phyloP scores from a whole-genome alignment of 2,329 filamentous ascomycete genomes.

The Aureobasidium sp. region DNA sequence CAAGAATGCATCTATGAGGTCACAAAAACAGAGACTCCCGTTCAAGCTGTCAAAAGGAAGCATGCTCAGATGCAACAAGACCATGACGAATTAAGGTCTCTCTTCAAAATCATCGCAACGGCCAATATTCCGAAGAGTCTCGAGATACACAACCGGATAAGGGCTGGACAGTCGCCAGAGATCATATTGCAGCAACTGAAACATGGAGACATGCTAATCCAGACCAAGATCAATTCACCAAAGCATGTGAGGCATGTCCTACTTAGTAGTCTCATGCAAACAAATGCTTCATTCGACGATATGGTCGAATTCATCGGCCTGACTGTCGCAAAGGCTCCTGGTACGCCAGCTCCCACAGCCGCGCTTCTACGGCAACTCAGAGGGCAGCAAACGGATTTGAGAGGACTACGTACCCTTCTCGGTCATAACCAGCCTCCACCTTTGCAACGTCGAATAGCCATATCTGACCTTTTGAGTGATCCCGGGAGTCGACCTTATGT shows the following conservation, averaged over 20 bases:
- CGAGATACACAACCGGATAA: conserved; percentile 11
- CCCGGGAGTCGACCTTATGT: background rate
- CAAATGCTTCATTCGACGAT: conserved; percentile 13
- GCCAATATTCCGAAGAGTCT: background rate
- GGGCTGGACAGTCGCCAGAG: conserved; percentile 9
- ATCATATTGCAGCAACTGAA: conserved; percentile 10
- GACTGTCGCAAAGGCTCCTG: background rate
- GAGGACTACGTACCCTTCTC: background rate
- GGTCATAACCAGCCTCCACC: background rate
- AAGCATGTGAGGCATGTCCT: conserved; percentile 4
- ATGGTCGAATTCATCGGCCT: conserved; percentile 7
- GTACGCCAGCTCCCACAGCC: background rate
- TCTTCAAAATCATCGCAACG: background rate
- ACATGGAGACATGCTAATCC: background rate
- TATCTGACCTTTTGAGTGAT: background rate
- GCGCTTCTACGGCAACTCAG: background rate
- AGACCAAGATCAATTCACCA: background rate
- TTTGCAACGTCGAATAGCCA: background rate
- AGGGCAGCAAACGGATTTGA: background rate
- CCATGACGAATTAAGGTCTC: conserved; percentile 3
- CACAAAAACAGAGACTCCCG: conserved; percentile 9
- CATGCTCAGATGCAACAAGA: conserved; percentile 12
- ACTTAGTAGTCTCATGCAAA: conserved; percentile 10
- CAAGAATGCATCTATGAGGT: conserved; percentile 11
- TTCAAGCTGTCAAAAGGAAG: conserved; percentile 14